Base-by-base conservation (phyloP, 441 rosid species). In the Adansonia rubrostipa region DNA sequence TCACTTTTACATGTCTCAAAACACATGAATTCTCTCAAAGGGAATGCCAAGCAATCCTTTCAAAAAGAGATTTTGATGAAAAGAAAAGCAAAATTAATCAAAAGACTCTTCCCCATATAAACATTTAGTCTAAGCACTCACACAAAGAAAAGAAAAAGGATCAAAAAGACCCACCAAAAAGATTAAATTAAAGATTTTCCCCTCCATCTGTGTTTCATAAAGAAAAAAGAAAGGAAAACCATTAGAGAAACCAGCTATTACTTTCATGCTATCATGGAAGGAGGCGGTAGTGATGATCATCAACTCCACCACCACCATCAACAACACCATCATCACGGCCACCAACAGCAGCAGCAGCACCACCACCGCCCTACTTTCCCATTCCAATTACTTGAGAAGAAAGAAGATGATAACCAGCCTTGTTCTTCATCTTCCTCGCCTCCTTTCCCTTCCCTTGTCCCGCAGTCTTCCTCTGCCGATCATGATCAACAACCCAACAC, bases 311-410 rank as follows among this genome's bases (percentile, higher is more conserved):
- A 48, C 13, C 51, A 8, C 2, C 11, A 48, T 24, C 28, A 24
- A 24, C 28, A 24, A 24, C 28, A 24, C 28, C 28, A 24, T 24
- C 28, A 24, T 24, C 28, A 24, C 28, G 28, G 28, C 65, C 86
- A 79, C 70, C 85, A 75, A 81, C 63, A 74, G 6, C 78, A 60
- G 8, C 66, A 33, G 24, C 86, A 79, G 50, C 85, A 68, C 1
- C 28, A 24, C 79, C 84, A 82, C 68, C 88, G 91, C 28, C 88
- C 86, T 3, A 87, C 68, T 76, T 88, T 91, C 80, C 93, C 95
- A 61, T 91, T 91, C 76, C 95, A 91, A 74, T 74, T 91, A 45
- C 89, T 91, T 3, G 93, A 91, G 71, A 91, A 88, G 84, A 91
- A 88, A 83, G 92, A 88, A 57, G 93, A 91, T 4, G 93, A 88